phyloP scores from a whole-genome alignment of 352 stramenopile genomes.

The Phytophthora europaea region DNA sequence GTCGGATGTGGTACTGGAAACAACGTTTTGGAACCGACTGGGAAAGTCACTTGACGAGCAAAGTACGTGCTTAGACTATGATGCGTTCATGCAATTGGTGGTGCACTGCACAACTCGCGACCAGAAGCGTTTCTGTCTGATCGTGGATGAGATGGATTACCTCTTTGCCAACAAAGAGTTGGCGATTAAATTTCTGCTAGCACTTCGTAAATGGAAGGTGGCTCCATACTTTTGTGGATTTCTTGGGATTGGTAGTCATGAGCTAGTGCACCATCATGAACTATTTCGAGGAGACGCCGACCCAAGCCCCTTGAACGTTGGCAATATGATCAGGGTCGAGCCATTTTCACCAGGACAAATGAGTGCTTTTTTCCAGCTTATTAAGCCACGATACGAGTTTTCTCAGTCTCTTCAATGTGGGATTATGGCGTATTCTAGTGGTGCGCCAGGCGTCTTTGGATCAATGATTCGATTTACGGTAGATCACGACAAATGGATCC shows the following conservation, averaged over 20 bases:
- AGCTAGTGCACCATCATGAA: constrained; percentile 16
- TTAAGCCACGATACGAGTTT: constrained; percentile 25
- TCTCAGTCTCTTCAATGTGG: constrained; percentile 12
- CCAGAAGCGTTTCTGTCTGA: constrained; percentile 12
- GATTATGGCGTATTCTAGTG: constrained; percentile 29
- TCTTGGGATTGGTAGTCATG: constrained; percentile 39
- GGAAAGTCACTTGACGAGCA: neutral
- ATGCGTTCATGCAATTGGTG: neutral
- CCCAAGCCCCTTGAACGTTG: constrained; percentile 22
- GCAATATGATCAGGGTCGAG: constrained; percentile 18
- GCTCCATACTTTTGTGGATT: constrained; percentile 27
- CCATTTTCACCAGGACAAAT: constrained; percentile 34
- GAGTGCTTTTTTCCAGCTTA: constrained; percentile 33
- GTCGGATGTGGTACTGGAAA: neutral
- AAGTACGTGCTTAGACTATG: neutral
- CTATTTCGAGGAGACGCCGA: constrained; percentile 5
- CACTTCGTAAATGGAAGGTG: constrained; percentile 28
- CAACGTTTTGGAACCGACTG: neutral
- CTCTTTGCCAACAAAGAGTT: constrained; percentile 28
- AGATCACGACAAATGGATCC: constrained; percentile 12
- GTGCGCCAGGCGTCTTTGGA: constrained; percentile 32
- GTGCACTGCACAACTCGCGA: neutral
- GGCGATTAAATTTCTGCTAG: constrained; percentile 17
- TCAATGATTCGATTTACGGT: constrained; percentile 36
- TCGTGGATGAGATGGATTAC: constrained; percentile 32